Base-by-base conservation (phyloP, 2,329 filamentous ascomycete genomes). In the Sclerotinia trifoliorum region DNA sequence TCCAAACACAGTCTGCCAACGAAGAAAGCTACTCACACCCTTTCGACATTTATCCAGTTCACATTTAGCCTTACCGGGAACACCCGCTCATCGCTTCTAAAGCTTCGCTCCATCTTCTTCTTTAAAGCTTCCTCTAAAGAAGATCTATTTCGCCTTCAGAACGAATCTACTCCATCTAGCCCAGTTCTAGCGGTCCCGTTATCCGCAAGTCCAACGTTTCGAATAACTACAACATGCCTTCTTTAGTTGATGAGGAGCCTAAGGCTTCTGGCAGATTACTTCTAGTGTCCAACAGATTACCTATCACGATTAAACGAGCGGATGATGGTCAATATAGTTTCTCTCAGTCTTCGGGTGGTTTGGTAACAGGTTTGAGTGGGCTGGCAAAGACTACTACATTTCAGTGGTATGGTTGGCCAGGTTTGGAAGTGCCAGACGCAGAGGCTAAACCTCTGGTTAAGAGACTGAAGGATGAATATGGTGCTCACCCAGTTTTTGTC, bases 361-460 rank as follows among this genome's bases (percentile, higher is more conserved):
- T 99, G 52, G 95, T 98, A 76, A 97, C 93, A 63, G 95, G 95
- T 26, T 84, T 99, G 70, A 96, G 92, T 73, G 95, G 95, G 35
- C 82, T 98, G 69, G 90, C 92, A 75, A 97, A 97, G 81, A 91
- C 92, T 44, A 97, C 93, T 35, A 94, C 90, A 74, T 98, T 98
- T 80, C 92, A 95, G 80, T 99, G 95, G 95, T 98, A 98, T 80
- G 95, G 95, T 74, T 98, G 95, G 94, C 94, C 95, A 0, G 95
- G 95, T 49, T 82, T 97, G 61, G 93, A 98, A 79, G 88, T 98
- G 5, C 94, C 94, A 51, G 92, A 96, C 71, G 86, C 88, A 67
- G 94, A 98, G 79, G 86, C 92, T 55, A 83, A 85, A 2, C 84
- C 85, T 67, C 88, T 99, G 79, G 90, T 88, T 77, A 84, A 90